These are phyloP conservation scores for Globisporangium paddicum DNA, from an alignment of 352 stramenopile species.

Conservation along the genomic window DNA sequence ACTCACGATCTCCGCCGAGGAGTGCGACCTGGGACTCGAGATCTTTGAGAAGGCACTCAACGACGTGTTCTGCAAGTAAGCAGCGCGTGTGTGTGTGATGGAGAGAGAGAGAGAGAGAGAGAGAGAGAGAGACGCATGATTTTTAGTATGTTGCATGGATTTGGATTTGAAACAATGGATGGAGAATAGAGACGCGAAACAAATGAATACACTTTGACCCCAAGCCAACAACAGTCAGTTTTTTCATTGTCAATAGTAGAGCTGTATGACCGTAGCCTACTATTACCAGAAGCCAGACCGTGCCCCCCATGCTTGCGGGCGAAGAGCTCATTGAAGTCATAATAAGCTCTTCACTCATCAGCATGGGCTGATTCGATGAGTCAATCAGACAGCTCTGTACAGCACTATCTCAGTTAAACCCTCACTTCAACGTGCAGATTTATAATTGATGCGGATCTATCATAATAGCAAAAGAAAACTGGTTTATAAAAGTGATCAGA, in stretches of 20 bases:
- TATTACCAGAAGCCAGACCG: too few species aligned
- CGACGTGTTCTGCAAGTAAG: slow-evolving; percentile 34
- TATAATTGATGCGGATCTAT: too few species aligned
- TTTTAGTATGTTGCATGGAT: background rate
- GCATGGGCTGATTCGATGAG: background rate
- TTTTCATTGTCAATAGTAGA: too few species aligned
- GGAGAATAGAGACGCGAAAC: background rate
- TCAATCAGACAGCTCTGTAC: background rate
- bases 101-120: too few species aligned
- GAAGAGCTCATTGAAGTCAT: too few species aligned
- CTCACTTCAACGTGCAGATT: background rate
- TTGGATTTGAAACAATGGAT: background rate
- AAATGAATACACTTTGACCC: background rate
- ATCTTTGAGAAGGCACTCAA: slow-evolving; percentile 58
- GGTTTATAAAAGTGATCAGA: too few species aligned
- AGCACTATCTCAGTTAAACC: background rate
- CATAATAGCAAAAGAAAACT: too few species aligned
- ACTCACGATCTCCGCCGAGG: slow-evolving; percentile 43
- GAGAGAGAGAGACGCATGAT: background rate
- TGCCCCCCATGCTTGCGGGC: too few species aligned
- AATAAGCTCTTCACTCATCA: too few species aligned
- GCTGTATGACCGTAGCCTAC: too few species aligned
- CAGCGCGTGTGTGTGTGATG: background rate
- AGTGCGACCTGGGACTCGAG: slow-evolving; percentile 48
- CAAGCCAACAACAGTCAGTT: too few species aligned